These are phyloP conservation scores for Xylaria sp. DNA, from an alignment of 2,329 filamentous ascomycete genomes.

Conservation along the genomic window DNA sequence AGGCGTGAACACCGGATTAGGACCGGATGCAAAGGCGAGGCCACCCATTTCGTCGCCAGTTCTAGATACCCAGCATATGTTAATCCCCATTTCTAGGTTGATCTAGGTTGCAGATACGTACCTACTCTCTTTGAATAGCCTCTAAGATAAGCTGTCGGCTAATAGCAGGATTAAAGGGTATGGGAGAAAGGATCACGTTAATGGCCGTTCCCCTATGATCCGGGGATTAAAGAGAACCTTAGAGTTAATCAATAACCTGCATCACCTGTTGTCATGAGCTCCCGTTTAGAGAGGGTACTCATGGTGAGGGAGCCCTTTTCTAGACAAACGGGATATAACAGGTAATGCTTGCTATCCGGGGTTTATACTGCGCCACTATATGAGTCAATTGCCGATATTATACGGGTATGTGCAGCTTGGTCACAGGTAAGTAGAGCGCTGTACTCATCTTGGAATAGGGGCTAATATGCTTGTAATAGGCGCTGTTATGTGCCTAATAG, in stretches of 20 bases:
- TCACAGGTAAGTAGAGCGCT: neutral
- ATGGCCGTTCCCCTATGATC: neutral
- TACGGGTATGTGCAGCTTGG: neutral
- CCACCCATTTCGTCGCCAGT: slow-evolving; percentile 69
- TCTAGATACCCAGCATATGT: neutral
- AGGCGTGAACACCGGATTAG: slow-evolving; percentile 66
- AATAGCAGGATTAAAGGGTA: neutral
- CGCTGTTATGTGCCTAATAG: too few species aligned
- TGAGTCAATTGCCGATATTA: neutral
- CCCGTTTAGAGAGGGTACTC: neutral
- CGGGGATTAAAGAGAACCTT: neutral
- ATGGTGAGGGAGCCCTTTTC: neutral
- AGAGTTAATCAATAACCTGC: neutral
- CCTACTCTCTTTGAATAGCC: neutral
- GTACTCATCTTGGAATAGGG: too few species aligned
- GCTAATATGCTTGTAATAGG: too few species aligned
- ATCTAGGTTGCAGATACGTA: neutral
- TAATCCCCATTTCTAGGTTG: neutral
- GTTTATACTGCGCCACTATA: neutral
- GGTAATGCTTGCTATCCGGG: neutral
- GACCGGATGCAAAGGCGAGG: slow-evolving; percentile 62
- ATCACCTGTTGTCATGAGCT: neutral
- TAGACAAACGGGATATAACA: neutral
- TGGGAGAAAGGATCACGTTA: neutral
- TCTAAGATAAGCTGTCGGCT: neutral